phyloP scores from a whole-genome alignment of 108 stramenopile genomes.

The Aurantiochytrium sp. region DNA sequence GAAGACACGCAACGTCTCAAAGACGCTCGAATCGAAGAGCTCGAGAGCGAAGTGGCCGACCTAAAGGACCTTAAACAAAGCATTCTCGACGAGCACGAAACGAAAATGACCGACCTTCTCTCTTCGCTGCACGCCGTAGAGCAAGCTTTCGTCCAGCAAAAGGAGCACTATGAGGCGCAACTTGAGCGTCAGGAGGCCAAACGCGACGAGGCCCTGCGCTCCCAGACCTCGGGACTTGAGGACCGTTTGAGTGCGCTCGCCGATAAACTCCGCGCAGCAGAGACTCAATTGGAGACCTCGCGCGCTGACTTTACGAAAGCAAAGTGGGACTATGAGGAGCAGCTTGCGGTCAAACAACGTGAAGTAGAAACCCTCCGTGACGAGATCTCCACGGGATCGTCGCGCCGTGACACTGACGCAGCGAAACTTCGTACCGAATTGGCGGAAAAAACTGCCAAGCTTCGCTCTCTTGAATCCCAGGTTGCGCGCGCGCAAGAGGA shows the following conservation, averaged over 20 bases:
- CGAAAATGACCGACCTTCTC: slow-evolving; percentile 27
- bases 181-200: not conserved
- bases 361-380: not conserved
- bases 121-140: slow-evolving; percentile 30
- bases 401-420: not conserved
- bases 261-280: not conserved
- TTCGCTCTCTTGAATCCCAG: not conserved
- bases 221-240: not conserved
- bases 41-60: not conserved
- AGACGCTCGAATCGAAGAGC: slow-evolving; percentile 2
- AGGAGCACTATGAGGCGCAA: not conserved
- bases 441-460: not conserved
- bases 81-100: slow-evolving; percentile 22
- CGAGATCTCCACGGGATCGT: not conserved
- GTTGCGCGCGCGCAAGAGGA: not conserved
- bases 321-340: not conserved
- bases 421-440: not conserved
- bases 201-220: not conserved
- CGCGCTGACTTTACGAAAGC: not conserved
- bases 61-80: not conserved
- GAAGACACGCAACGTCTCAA: slow-evolving; percentile 20
- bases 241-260: not conserved
- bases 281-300: not conserved
- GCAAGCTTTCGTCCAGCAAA: slow-evolving; percentile 34
- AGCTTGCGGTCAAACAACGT: not conserved